Evolutionary conservation across 257 asterid genomes (phyloP).

Genomic region (Scutellaria minor): DNA sequence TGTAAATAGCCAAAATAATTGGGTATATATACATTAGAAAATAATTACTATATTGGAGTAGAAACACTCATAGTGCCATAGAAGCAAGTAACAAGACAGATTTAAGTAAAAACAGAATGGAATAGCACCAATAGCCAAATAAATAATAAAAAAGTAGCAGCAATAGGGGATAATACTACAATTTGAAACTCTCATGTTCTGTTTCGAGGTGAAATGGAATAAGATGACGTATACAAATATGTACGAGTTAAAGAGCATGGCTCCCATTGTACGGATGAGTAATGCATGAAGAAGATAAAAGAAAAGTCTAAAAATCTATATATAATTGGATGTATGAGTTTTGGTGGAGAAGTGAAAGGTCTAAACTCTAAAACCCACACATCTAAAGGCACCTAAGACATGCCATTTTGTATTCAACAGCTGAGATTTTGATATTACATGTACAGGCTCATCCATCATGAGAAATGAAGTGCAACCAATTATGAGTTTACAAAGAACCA

Average conservation of each 20-base stretch:
- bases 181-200: constrained; percentile 21
- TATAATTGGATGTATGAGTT: not conserved
- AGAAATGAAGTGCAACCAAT: not conserved
- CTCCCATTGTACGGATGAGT: constrained; percentile 6
- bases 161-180: not conserved
- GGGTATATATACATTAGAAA: constrained; percentile 4
- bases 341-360: not conserved
- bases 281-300: not conserved
- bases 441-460: not conserved
- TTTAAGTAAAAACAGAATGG: constrained; percentile 8
- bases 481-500: not conserved
- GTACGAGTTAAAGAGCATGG: not conserved
- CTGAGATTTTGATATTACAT: constrained; percentile 5
- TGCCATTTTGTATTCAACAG: constrained; percentile 20
- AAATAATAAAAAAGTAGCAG: constrained; percentile 11
- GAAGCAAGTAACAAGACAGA: not conserved
- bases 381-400: constrained; percentile 6
- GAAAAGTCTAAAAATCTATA: not conserved
- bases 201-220: constrained; percentile 5
- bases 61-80: constrained; percentile 8
- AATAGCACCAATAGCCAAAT: constrained; percentile 20
- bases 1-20: constrained; percentile 21
- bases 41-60: not conserved
- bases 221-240: not conserved
- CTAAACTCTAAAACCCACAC: not conserved